Evolutionary conservation across 2,329 filamentous ascomycete species (phyloP), one percentile per base, ranked within the genome.

Genomic region (Colletotrichum sp.): DNA sequence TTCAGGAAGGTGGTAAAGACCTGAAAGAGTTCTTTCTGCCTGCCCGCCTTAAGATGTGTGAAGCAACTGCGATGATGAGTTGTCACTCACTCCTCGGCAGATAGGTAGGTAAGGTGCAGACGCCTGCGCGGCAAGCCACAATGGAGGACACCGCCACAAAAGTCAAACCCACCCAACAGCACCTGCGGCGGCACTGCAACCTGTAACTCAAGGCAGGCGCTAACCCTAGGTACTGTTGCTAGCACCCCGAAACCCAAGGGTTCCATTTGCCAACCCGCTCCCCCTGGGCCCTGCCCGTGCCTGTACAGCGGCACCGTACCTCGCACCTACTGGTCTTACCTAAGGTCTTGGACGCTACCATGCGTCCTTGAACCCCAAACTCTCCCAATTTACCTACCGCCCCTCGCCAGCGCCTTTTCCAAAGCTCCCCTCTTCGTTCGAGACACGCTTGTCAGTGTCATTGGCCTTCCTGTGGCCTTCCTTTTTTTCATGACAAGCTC

Each of bases 401-500:
- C 68, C 75, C 67, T 75, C 68, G 39, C 52, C 68, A 71, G 69
- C 68, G 63, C 72, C 44, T 65, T 68, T 76, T 57, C 69, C 39
- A 63, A 68, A 74, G 59, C 75, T 77, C 71, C 68, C 77, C 75
- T 77, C 71, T 65, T 71, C 69, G 71, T 69, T 76, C 67, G 77
- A 78, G 71, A 75, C 75, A 75, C 75, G 60, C 63, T 74, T 74
- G 69, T 74, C 63, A 70, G 70, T 71, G 70, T 78, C 70, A 70
- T 78, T 72, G 77, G 76, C 76, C 76, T 66, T 63, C 26, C 67
- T 67, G 70, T 65, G 77, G 77, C 77, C 76, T 69, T 57, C 63
- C 49, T 36, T 49, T 62, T 66, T 66, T 78, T 71, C 55, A 78
- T 78, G 77, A 75, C 76, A 77, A 78, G 77, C 77, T 78, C 77